A percentile compares a stretch with the other conserved stretches of the same genome.
Evolutionary conservation across 495 filamentous ascomycete genomes (phyloP).

Genomic region (Trypethelium eluteriae): DNA sequence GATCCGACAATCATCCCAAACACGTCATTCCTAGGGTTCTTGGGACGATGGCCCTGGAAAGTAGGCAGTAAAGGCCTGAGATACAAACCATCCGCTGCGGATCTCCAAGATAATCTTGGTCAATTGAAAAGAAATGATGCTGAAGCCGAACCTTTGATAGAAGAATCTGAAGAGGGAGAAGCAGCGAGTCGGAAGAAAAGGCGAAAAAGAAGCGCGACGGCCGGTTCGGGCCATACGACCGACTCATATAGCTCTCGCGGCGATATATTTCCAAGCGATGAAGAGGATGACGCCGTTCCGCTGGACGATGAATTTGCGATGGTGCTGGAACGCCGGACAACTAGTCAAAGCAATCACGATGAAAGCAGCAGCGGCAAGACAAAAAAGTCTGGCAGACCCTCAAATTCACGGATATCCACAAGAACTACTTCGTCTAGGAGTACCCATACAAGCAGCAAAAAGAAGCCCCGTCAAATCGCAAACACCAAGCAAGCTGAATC

Average conservation of each 20-base stretch:
- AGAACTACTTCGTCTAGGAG: conserved; percentile 30
- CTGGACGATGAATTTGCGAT: conserved; percentile 90
- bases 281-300: conserved; percentile 83
- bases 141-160: conserved; percentile 69
- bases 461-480: conserved; percentile 10
- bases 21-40: conserved; percentile 76
- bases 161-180: conserved; percentile 49
- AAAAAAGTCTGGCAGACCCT: conserved; percentile 22
- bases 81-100: conserved; percentile 86
- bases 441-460: conserved; percentile 22
- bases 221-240: conserved; percentile 71
- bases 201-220: conserved; percentile 69
- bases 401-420: conserved; percentile 34
- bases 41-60: conserved; percentile 77
- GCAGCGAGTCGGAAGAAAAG: conserved; percentile 37
- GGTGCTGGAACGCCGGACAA: conserved; percentile 59
- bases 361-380: conserved; percentile 65
- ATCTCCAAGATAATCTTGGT: conserved; percentile 81
- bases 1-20: conserved; percentile 90
- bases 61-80: conserved; percentile 68
- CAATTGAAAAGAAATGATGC: conserved; percentile 35
- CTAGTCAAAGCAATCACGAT: conserved; percentile 40
- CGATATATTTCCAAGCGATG: conserved; percentile 88
- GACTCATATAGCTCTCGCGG: conserved; percentile 88
- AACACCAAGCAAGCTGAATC: conserved; percentile 20